Percentiles rank a stretch among this genome's conserved stretches.
These are phyloP conservation scores for Dissophora globulifera DNA, from an alignment of 192 early-diverging fungal genomes.

Conservation along the genomic window DNA sequence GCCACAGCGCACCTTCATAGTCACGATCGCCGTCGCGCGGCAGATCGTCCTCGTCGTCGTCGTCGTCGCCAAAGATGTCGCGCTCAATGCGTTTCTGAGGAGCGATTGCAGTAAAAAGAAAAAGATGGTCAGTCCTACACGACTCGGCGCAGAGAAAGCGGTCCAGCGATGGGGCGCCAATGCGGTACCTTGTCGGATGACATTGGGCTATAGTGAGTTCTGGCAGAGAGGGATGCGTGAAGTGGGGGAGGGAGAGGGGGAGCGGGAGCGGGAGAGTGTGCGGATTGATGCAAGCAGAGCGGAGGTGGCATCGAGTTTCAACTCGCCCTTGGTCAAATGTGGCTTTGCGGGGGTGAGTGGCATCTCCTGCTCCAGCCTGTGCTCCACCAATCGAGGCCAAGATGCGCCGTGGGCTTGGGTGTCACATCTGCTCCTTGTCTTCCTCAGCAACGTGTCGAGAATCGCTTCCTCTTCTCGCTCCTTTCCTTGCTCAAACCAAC, in stretches of 20 bases:
- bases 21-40: conserved; percentile 9
- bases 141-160: neutral
- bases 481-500: too few relatives aligned
- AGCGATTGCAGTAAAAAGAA: neutral
- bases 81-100: conserved; percentile 25
- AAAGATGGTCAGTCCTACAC: neutral
- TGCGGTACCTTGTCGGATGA: conserved; percentile 46
- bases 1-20: neutral
- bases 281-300: too few relatives aligned
- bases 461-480: too few relatives aligned
- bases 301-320: too few relatives aligned
- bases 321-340: too few relatives aligned
- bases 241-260: neutral
- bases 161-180: neutral
- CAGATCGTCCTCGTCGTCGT: conserved; percentile 41
- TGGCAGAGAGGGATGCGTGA: neutral
- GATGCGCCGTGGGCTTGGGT: too few relatives aligned
- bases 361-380: too few relatives aligned
- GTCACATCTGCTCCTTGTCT: too few relatives aligned
- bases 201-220: neutral
- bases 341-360: too few relatives aligned
- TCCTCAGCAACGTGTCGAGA: too few relatives aligned
- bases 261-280: too few relatives aligned
- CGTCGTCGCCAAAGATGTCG: conserved; percentile 52
- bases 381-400: too few relatives aligned